Evolutionary conservation across 1,284 basidiomycete genomes (phyloP).

Genomic region (Mycena citricolor): DNA sequence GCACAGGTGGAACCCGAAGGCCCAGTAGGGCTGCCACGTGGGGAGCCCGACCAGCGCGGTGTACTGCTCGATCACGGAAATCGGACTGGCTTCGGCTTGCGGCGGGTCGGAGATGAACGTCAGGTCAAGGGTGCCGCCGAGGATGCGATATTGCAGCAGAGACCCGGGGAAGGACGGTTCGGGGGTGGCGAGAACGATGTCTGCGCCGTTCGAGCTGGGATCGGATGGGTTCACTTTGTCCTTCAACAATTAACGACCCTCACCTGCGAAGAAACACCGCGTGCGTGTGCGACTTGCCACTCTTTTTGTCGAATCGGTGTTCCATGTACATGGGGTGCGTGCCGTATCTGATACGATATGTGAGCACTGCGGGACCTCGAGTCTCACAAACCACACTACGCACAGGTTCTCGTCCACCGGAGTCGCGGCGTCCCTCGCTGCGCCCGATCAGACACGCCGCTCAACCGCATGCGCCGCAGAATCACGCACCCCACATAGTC

Average conservation of each 20-base stretch:
- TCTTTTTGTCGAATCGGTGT: conserved; percentile 53
- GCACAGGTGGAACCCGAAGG: conserved; percentile 72
- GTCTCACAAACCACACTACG: conserved; percentile 28
- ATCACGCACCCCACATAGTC: conserved; percentile 54
- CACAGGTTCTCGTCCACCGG: conserved; percentile 64
- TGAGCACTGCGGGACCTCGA: conserved; percentile 17
- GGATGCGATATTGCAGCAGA: conserved; percentile 61
- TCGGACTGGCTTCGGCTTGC: too few species aligned
- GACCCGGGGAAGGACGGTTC: conserved; percentile 47
- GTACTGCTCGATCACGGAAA: conserved; percentile 71
- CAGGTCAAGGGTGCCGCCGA: conserved; percentile 67
- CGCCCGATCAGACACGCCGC: not conserved
- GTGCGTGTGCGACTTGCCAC: conserved; percentile 55
- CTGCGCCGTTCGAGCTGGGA: conserved; percentile 56
- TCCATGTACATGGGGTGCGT: conserved; percentile 70
- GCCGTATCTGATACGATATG: conserved; percentile 53
- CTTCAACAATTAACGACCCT: conserved; percentile 1
- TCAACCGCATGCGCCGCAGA: not conserved
- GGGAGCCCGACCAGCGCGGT: conserved; percentile 58
- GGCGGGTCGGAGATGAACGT: conserved; percentile 75
- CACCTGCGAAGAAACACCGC: conserved; percentile 70
- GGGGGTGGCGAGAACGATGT: conserved; percentile 62
- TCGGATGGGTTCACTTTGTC: conserved; percentile 22
- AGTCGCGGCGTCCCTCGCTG: conserved; percentile 54
- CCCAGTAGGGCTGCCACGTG: conserved; percentile 68